These are phyloP conservation scores for Globisporangium ultimum DNA, from an alignment of 352 stramenopile species.

Conservation along the genomic window DNA sequence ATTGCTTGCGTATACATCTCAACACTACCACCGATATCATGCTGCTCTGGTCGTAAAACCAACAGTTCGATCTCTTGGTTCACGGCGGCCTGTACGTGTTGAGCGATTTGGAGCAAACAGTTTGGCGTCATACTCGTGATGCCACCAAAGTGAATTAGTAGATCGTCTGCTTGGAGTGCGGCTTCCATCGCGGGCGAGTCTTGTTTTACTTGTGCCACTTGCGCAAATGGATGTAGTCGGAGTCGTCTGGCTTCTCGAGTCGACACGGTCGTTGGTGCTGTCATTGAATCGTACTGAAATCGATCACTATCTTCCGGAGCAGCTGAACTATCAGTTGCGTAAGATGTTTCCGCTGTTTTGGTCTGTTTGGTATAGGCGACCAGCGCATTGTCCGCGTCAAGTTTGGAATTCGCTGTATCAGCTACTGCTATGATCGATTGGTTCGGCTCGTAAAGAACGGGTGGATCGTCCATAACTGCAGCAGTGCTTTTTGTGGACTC, in stretches of 20 bases:
- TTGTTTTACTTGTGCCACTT: slow-evolving; percentile 37
- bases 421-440: too few relatives aligned
- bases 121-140: slow-evolving; percentile 42
- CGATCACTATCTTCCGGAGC: too few relatives aligned
- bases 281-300: not conserved
- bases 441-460: too few relatives aligned
- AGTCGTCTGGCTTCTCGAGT: not conserved
- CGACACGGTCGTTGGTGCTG: not conserved
- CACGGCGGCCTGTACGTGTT: slow-evolving; percentile 45
- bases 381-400: too few relatives aligned
- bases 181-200: slow-evolving; percentile 49
- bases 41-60: slow-evolving; percentile 24
- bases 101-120: slow-evolving; percentile 45
- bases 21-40: not conserved
- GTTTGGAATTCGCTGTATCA: too few relatives aligned
- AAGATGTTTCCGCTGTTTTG: too few relatives aligned
- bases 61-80: slow-evolving; percentile 29
- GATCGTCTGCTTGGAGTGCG: slow-evolving; percentile 31
- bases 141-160: slow-evolving; percentile 50
- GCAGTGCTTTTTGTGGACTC: too few relatives aligned
- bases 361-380: too few relatives aligned
- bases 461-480: too few relatives aligned
- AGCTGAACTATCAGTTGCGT: too few relatives aligned
- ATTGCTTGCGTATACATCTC: slow-evolving; percentile 1
- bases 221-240: slow-evolving; percentile 32